A percentile compares a stretch with the other conserved stretches of the same genome.
These are phyloP conservation scores for Podospora pseudocomata DNA, from an alignment of 495 filamentous ascomycete genomes.

Conservation along the genomic window DNA sequence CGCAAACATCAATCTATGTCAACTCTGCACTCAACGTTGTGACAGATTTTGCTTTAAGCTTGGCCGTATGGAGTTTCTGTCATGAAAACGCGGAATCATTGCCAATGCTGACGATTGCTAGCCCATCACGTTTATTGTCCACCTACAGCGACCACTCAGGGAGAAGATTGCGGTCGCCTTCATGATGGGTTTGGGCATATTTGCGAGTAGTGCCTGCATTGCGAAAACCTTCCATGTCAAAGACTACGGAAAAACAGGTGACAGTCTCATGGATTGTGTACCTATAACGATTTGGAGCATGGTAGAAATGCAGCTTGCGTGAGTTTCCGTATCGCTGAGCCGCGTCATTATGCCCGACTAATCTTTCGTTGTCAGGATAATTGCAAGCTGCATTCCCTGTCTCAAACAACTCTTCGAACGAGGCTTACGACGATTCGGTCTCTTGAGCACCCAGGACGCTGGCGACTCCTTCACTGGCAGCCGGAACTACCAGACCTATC, in stretches of 20 bases:
- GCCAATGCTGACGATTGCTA: background rate
- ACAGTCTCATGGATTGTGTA: slow-evolving; percentile 25
- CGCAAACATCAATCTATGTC: slow-evolving; percentile 25
- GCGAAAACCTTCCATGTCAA: slow-evolving; percentile 27
- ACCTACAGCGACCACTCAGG: slow-evolving; percentile 29
- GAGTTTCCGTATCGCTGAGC: background rate
- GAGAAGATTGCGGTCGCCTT: slow-evolving; percentile 30
- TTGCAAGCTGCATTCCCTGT: slow-evolving; percentile 15
- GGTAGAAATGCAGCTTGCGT: slow-evolving; percentile 31
- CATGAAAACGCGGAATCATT: background rate
- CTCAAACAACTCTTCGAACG: slow-evolving; percentile 8
- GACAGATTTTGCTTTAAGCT: slow-evolving; percentile 32
- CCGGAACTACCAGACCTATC: background rate
- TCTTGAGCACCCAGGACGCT: background rate
- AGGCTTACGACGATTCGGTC: background rate
- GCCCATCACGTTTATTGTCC: slow-evolving; percentile 34
- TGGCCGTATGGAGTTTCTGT: slow-evolving; percentile 5
- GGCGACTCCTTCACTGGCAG: background rate
- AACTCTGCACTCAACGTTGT: slow-evolving; percentile 26
- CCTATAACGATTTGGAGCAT: slow-evolving; percentile 28
- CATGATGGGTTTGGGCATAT: slow-evolving; percentile 35
- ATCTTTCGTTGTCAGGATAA: slow-evolving; percentile 6
- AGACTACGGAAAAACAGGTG: slow-evolving; percentile 22
- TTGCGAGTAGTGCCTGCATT: slow-evolving; percentile 30
- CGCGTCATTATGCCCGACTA: background rate